These are phyloP conservation scores for Fusarium sp. DNA, from an alignment of 2,329 filamentous ascomycete species.

Conservation along the genomic window DNA sequence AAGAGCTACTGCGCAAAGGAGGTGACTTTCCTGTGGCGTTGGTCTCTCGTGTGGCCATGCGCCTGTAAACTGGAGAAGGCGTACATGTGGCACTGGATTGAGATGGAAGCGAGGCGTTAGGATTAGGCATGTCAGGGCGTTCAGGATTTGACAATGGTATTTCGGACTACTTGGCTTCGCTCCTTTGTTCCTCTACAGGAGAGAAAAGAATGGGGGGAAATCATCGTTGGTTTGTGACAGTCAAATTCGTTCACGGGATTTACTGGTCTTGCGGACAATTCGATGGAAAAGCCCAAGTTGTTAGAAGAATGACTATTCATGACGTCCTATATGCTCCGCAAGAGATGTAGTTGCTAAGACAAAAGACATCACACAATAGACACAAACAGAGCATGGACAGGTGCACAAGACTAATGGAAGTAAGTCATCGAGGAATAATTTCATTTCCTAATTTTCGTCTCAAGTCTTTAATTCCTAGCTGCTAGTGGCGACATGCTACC, in stretches of 20 bases:
- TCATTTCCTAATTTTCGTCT: conserved; percentile 42
- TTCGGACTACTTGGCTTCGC: background rate
- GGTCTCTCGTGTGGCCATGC: conserved; percentile 18
- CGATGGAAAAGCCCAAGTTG: background rate
- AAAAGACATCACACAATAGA: background rate
- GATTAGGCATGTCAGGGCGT: background rate
- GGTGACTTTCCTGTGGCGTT: conserved; percentile 35
- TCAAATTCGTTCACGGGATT: background rate
- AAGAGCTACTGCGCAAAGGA: conserved; percentile 12
- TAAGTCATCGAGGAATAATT: conserved; percentile 30
- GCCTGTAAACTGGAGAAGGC: background rate
- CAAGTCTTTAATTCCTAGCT: conserved; percentile 36
- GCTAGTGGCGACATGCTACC: conserved; percentile 6
- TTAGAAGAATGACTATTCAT: background rate
- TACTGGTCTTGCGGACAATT: background rate
- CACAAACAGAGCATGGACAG: background rate
- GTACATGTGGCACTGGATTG: background rate
- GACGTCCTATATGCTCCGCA: background rate
- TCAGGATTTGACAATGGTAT: background rate
- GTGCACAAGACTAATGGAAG: background rate
- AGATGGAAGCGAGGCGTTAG: conserved; percentile 14
- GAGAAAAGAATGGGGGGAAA: background rate
- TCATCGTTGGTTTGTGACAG: background rate
- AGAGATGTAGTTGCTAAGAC: background rate
- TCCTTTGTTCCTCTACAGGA: background rate